These are phyloP conservation scores for Solanum paucissectum DNA, from an alignment of 257 asterid species.

Conservation along the genomic window DNA sequence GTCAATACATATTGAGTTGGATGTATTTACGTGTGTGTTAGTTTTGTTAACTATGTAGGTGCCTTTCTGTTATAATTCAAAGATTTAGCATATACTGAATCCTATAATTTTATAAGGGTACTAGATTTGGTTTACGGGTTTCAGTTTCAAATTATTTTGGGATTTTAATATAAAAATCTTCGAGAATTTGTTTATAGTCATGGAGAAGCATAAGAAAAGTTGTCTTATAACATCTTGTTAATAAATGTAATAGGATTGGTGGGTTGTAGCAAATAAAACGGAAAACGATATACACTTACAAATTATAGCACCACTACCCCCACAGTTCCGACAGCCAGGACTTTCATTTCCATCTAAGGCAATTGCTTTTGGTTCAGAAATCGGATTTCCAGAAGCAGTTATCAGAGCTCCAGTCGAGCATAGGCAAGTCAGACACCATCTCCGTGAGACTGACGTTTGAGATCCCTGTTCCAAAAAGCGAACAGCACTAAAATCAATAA, in stretches of 20 bases:
- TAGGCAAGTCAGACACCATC: constrained; percentile 63
- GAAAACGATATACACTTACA: constrained; percentile 33
- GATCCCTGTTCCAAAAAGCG: constrained; percentile 29
- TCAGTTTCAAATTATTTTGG: not conserved
- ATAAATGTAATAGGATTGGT: not conserved
- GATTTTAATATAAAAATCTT: not conserved
- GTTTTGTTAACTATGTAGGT: not conserved
- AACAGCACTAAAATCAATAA: not conserved
- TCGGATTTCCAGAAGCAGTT: constrained; percentile 24
- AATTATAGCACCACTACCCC: constrained; percentile 86
- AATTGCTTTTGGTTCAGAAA: constrained; percentile 33
- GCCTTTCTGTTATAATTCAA: not conserved
- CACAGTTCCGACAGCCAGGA: constrained; percentile 73
- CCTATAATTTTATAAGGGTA: not conserved
- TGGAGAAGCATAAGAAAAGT: not conserved
- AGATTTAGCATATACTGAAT: not conserved
- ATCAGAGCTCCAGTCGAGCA: constrained; percentile 59
- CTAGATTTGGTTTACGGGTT: not conserved
- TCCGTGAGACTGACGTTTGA: constrained; percentile 41
- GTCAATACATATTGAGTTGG: not conserved
- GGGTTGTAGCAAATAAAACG: not conserved
- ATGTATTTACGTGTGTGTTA: not conserved
- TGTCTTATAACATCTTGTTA: not conserved
- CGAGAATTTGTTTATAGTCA: not conserved
- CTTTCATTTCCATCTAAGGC: constrained; percentile 59